Base-by-base conservation (phyloP, 768 basidiomycete genomes). In the Podaxis rugospora region DNA sequence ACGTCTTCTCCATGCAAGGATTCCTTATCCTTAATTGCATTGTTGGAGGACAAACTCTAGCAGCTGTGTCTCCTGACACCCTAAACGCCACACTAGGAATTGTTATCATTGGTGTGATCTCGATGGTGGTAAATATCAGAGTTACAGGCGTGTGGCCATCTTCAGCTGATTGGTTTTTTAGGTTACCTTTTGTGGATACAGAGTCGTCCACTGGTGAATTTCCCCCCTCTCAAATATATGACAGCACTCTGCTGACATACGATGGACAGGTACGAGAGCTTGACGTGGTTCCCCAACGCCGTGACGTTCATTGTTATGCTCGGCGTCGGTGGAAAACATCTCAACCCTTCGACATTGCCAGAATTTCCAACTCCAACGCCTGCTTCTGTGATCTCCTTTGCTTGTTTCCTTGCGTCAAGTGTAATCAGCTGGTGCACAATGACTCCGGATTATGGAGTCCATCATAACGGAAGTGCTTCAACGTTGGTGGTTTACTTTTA, bases 21-120 rank as follows among this genome's bases (percentile, higher is more conserved):
- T 90, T 87, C 69, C 77, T 87, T 56, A 83, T 88, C 42, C 73
- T 89, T 55, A 85, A 86, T 55, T 81, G 80, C 61, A 89, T 91
- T 62, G 78, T 88, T 35, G 89, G 86, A 1, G 89, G 87, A 0
- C 87, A 90, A 67, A 77, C 84, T 2, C 75, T 91, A 16, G 78
- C 86, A 2, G 80, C 83, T 1, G 81, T 85, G 7, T 80, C 83
- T 53, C 59, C 59, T 10, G 46, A 66, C 47, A 69, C 70, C 39
- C 64, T 78, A 18, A 68, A 76, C 57, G 74, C 72, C 47, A 76
- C 75, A 1, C 49, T 71, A 0, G 77, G 78, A 10, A 80, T 80
- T 37, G 73, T 77, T 4, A 76, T 79, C 28, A 75, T 79, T 46
- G 69, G 74, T 5, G 61, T 76, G 6, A 64, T 78, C 13, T 75